These are phyloP conservation scores for Blastocystis sp. DNA, from an alignment of 352 stramenopile genomes.

Conservation along the genomic window DNA sequence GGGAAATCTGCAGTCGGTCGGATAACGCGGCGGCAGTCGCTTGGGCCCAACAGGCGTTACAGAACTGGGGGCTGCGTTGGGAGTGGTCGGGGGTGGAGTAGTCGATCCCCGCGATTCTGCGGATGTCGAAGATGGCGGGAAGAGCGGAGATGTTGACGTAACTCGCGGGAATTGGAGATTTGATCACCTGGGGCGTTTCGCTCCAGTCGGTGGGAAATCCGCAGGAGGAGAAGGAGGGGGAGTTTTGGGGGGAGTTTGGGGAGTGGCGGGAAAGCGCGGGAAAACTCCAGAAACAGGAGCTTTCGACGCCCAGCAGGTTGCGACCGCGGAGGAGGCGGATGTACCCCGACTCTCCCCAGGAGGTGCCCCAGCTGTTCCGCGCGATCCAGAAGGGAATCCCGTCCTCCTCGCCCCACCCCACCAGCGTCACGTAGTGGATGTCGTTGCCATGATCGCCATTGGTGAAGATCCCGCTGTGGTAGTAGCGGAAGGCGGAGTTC, in stretches of 20 bases:
- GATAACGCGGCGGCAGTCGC: slow-evolving; percentile 59
- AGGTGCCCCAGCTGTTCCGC: slow-evolving; percentile 80
- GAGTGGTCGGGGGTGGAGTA: slow-evolving; percentile 90
- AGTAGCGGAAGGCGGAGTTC: slow-evolving; percentile 66
- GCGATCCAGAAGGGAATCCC: slow-evolving; percentile 71
- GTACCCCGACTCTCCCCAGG: slow-evolving; percentile 80
- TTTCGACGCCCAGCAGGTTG: slow-evolving; percentile 80
- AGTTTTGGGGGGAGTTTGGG: neutral
- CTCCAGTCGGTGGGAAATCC: slow-evolving; percentile 68
- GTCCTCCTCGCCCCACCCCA: slow-evolving; percentile 63
- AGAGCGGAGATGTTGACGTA: slow-evolving; percentile 71
- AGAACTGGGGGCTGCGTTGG: slow-evolving; percentile 88
- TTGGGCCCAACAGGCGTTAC: slow-evolving; percentile 75
- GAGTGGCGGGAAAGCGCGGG: neutral
- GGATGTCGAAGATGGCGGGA: slow-evolving; percentile 73
- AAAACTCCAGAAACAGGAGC: slow-evolving; percentile 73
- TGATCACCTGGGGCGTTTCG: neutral
- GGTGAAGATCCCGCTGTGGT: slow-evolving; percentile 82
- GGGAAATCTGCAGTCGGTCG: slow-evolving; percentile 61
- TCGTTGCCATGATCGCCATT: slow-evolving; percentile 66
- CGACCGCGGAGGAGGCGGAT: slow-evolving; percentile 77
- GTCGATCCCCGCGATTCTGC: slow-evolving; percentile 78
- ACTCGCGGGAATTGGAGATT: slow-evolving; percentile 66
- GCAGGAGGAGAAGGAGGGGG: slow-evolving; percentile 70
- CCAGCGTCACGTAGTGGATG: slow-evolving; percentile 81